Evolutionary conservation across 1,284 basidiomycete species (phyloP).

Genomic region (Ceratobasidium sp.): DNA sequence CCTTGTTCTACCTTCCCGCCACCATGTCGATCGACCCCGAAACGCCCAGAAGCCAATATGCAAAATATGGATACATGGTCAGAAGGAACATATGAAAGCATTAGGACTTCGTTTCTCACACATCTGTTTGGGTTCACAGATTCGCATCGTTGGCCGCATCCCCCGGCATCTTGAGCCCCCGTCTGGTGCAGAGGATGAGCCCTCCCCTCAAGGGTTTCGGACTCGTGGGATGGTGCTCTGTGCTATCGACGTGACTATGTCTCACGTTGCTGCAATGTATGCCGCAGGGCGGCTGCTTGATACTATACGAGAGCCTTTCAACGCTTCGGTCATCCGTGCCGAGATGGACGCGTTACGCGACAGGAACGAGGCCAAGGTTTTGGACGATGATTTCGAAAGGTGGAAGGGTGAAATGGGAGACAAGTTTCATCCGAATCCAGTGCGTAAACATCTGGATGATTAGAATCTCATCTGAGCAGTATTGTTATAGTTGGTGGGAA

Average conservation of each 20-base stretch:
- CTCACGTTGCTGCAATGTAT: constrained; percentile 36
- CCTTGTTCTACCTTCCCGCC: background rate
- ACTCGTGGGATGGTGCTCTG: constrained; percentile 9
- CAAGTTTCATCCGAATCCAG: background rate
- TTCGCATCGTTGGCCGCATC: constrained; percentile 15
- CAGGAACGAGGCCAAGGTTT: background rate
- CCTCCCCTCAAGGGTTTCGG: background rate
- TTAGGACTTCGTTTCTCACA: background rate
- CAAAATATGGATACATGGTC: constrained; percentile 5
- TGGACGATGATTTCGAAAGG: constrained; percentile 12
- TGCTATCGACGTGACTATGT: constrained; percentile 22
- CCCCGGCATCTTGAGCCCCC: background rate
- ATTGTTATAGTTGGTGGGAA: constrained; percentile 19
- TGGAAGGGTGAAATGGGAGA: constrained; percentile 7
- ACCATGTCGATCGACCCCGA: constrained; percentile 19
- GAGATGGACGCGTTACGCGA: constrained; percentile 30
- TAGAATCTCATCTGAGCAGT: too few relatives aligned
- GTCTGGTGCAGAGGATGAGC: background rate
- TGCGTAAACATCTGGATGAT: too few relatives aligned
- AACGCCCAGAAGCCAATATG: constrained; percentile 20
- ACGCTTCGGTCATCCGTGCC: constrained; percentile 32
- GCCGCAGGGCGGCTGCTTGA: constrained; percentile 30
- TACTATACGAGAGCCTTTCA: constrained; percentile 33
- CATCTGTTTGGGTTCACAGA: constrained; percentile 1
- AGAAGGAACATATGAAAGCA: background rate